Evolutionary conservation across 768 basidiomycete species (phyloP), one percentile per base, ranked within the genome.

Genomic region (Leccinum barrowsii): DNA sequence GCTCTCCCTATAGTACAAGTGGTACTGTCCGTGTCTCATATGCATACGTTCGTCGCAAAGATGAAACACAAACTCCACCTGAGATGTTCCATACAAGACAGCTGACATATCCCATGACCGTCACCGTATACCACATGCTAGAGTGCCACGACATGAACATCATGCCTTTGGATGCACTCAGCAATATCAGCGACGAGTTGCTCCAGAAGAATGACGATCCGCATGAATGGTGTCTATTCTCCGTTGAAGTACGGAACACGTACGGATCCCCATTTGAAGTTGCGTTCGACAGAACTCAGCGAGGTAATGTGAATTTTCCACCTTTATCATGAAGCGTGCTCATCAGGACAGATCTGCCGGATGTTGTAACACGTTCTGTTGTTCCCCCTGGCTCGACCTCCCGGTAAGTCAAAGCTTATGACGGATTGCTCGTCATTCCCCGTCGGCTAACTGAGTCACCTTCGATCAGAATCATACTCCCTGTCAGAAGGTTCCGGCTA

Each of bases 111-210:
- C 94, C 95, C 5, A 81, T 98, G 61, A 80, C 90, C 66, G 90
- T 97, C 58, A 96, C 95, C 3, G 97, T 98, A 12, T 97, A 98
- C 70, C 91, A 92, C 64, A 95, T 95, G 80, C 83, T 98, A 28
- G 92, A 96, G 71, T 92, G 91, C 65, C 82, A 87, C 61, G 79
- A 80, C 40, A 88, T 98, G 85, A 87, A 92, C 63, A 78, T 97
- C 60, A 74, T 93, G 35, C 85, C 90, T 13, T 84, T 91, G 59
- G 56, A 62, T 35, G 50, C 61, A 52, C 62, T 65, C 48, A 66
- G 67, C 48, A 63, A 64, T 35, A 63, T 59, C 57, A 63, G 50
- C 47, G 61, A 61, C 48, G 66, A 63, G 10, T 65, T 59, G 40
- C 65, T 78, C 10, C 65, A 83, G 35, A 67, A 73, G 40, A 73